Evolutionary conservation across 2,329 filamentous ascomycete genomes (phyloP), one percentile per base, ranked within the genome.

Genomic region (Trichothecium sympodiale): DNA sequence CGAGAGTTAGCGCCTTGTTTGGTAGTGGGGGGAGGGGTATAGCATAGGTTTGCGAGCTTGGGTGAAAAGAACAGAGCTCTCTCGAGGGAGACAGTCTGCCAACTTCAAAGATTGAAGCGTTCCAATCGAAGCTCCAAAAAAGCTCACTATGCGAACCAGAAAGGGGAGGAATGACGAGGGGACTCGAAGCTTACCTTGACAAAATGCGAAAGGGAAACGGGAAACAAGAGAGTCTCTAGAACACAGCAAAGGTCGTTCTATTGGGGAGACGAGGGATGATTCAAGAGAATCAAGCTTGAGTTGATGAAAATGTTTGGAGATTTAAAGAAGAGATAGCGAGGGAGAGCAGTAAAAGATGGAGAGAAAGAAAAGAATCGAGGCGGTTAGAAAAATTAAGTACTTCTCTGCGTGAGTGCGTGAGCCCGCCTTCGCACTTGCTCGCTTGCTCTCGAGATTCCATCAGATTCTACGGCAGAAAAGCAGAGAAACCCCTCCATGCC

Each of bases 381-480:
- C 45, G 37, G 45, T 49, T 46, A 52, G 57, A 57, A 58, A 61
- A 61, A 57, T 55, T 56, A 56, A 52, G 47, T 37, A n/a, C n/a
- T n/a, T n/a, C n/a, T n/a, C n/a, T n/a, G n/a, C n/a, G n/a, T n/a
- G n/a, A n/a, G n/a, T 43, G 45, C 41, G 36, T 27, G 38, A 39
- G 38, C 42, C 41, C 41, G 40, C 42, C 43, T 43, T 41, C 37
- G 38, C 41, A 38, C 41, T 46, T 44, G 38, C 38, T 29, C 49
- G 48, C 48, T 49, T 48, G 47, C 43, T 42, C 45, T 49, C 51
- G 55, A 54, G 59, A 56, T 64, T 64, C 60, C 60, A 64, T 64
- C 55, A 47, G 60, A 62, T 64, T 64, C 60, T 54, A 64, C 54
- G 59, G 52, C 47, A 36, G 29, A 34, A 36, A 25, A 29, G 18